Percentiles rank a stretch among this genome's conserved stretches.
phyloP scores from a whole-genome alignment of 2,329 filamentous ascomycete genomes.

The Colletotrichum godetiae region DNA sequence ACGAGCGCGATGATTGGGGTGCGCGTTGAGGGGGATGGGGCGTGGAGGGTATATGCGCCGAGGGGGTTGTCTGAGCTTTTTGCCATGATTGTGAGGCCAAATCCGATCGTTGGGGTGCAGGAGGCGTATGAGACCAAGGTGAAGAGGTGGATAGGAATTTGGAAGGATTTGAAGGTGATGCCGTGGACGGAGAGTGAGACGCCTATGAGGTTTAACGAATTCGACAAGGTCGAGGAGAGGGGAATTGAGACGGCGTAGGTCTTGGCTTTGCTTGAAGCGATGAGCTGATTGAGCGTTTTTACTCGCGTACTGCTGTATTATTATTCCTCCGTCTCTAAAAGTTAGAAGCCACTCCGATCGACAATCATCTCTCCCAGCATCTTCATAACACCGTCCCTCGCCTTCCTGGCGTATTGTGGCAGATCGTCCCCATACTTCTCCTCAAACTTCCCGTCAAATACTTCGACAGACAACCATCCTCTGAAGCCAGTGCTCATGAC shows the following conservation, averaged over 20 bases:
- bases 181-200: constrained; percentile 38
- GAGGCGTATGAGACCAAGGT: constrained; percentile 46
- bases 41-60: constrained; percentile 50
- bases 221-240: background rate
- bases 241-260: background rate
- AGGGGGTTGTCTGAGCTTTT: constrained; percentile 50
- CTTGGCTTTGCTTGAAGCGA: too few species aligned
- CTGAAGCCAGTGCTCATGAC: constrained; percentile 76
- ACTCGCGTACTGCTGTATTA: background rate
- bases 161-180: constrained; percentile 43
- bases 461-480: constrained; percentile 76
- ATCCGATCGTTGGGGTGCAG: constrained; percentile 41
- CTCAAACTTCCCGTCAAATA: constrained; percentile 52
- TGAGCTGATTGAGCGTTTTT: background rate
- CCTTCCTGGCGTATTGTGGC: constrained; percentile 41
- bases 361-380: constrained; percentile 29
- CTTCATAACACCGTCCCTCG: constrained; percentile 24
- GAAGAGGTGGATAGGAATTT: constrained; percentile 44
- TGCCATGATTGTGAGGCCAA: constrained; percentile 46
- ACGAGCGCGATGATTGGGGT: constrained; percentile 49
- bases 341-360: constrained; percentile 6
- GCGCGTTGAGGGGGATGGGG: constrained; percentile 37
- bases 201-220: background rate
- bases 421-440: constrained; percentile 45
- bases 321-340: background rate